Percentiles rank a stretch among this genome's conserved stretches.
phyloP scores from a whole-genome alignment of 257 asterid genomes.

The Fraxinus pennsylvanica region DNA sequence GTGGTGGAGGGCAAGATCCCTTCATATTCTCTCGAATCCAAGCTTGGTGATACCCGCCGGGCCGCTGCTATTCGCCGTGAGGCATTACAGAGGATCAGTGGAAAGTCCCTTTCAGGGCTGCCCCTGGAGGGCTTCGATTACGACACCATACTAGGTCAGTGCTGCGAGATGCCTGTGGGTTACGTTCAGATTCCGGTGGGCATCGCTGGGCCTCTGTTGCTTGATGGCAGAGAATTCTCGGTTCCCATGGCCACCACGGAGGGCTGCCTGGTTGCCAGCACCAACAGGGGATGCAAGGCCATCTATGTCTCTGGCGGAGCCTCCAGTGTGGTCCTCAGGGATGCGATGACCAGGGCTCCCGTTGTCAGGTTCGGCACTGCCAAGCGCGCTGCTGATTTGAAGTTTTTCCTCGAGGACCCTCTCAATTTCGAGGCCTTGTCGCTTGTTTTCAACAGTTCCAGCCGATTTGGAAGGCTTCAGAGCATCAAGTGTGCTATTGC shows the following conservation, averaged over 20 bases:
- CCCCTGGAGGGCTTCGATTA: conserved; percentile 42
- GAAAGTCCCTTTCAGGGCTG: conserved; percentile 39
- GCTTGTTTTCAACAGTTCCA: conserved; percentile 43
- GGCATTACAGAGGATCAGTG: conserved; percentile 43
- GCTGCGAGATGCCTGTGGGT: conserved; percentile 52
- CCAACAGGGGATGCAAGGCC: conserved; percentile 50
- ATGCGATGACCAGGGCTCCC: conserved; percentile 47
- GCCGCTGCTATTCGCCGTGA: conserved; percentile 48
- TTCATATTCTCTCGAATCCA: conserved; percentile 42
- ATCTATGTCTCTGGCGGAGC: conserved; percentile 48
- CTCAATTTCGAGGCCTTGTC: conserved; percentile 41
- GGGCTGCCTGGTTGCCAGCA: conserved; percentile 49
- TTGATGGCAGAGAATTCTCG: conserved; percentile 34
- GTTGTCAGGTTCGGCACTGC: conserved; percentile 41
- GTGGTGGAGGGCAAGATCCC: conserved; percentile 41
- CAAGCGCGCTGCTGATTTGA: conserved; percentile 36
- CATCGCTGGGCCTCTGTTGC: conserved; percentile 44
- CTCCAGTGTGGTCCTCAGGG: conserved; percentile 27
- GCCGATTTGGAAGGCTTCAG: conserved; percentile 45
- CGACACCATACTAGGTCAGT: conserved; percentile 45
- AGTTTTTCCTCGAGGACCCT: conserved; percentile 38
- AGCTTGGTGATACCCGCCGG: conserved; percentile 40
- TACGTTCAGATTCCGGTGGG: conserved; percentile 51
- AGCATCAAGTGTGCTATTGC: conserved; percentile 44
- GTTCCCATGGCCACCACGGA: conserved; percentile 56